Conservation (phyloP, 2,329 filamentous ascomycete genomes). For the Aspergillus awamori region DNA sequence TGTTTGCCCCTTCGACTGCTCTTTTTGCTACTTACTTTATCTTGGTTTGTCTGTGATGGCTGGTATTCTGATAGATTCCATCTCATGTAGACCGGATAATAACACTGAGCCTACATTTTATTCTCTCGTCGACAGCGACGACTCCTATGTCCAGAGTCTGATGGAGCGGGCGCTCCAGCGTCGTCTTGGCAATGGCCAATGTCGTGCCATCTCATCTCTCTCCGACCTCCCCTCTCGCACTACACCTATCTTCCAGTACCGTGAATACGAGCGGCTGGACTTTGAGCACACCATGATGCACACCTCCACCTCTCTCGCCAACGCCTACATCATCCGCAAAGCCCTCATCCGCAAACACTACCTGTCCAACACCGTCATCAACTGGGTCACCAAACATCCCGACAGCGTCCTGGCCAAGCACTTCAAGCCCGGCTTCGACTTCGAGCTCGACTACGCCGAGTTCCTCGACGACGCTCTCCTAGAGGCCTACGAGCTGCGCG, state of each 20-base stretch:
- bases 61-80: conserved; percentile 37
- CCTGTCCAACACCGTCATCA: conserved; percentile 77
- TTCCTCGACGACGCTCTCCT: conserved; percentile 92
- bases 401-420: conserved; percentile 68
- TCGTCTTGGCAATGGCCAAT: conserved; percentile 58
- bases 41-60: conserved; percentile 18
- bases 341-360: conserved; percentile 97
- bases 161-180: conserved; percentile 72
- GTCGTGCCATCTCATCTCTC: conserved; percentile 58
- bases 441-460: conserved; percentile 95
- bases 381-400: conserved; percentile 85
- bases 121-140: conserved; percentile 81
- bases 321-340: conserved; percentile 94
- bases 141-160: conserved; percentile 85
- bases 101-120: conserved; percentile 55
- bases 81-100: conserved; percentile 40
- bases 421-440: conserved; percentile 77
- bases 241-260: conserved; percentile 71
- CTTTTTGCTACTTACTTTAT: conserved; percentile 2
- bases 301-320: conserved; percentile 67
- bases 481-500: conserved; percentile 84
- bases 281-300: conserved; percentile 73
- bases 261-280: conserved; percentile 83
- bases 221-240: conserved; percentile 51
- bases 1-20: conserved; percentile 4